A percentile compares a stretch with the other conserved stretches of the same genome.
Evolutionary conservation across 2,329 filamentous ascomycete species (phyloP).

Genomic region (Colletotrichum noveboracense): DNA sequence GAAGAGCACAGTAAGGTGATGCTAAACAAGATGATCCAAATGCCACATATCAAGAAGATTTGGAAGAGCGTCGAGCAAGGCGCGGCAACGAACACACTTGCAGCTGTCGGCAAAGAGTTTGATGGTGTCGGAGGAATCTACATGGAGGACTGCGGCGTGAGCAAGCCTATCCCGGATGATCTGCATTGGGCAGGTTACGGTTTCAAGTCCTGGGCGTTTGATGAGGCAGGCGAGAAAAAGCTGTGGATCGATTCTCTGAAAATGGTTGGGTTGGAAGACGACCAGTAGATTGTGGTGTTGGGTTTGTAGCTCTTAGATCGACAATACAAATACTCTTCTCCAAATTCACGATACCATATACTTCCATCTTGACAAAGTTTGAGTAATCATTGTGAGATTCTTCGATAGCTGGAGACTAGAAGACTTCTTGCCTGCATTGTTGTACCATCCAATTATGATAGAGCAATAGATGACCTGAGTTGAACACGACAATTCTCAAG

Average conservation of each 20-base stretch:
- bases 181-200: not conserved
- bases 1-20: not conserved
- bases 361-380: not conserved
- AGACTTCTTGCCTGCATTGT: not conserved
- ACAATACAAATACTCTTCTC: not conserved
- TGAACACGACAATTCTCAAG: not conserved
- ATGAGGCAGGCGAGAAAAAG: not conserved
- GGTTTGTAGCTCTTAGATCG: rapidly evolving
- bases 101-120: not conserved
- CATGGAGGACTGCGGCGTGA: not conserved
- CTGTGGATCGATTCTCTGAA: not conserved
- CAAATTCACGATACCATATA: not conserved
- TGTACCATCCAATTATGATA: not conserved
- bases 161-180: not conserved
- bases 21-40: not conserved
- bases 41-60: not conserved
- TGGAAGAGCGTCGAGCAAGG: not conserved
- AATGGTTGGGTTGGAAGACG: not conserved
- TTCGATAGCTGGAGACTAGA: rapidly evolving
- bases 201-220: not conserved
- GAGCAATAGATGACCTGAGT: not conserved
- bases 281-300: not conserved
- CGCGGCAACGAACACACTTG: not conserved
- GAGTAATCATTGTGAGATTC: rapidly evolving
- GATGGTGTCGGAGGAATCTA: not conserved